Percentiles rank a stretch among this genome's conserved stretches.
Evolutionary conservation across 192 early-diverging fungal species (phyloP).

Genomic region (Mortierella claussenii): DNA sequence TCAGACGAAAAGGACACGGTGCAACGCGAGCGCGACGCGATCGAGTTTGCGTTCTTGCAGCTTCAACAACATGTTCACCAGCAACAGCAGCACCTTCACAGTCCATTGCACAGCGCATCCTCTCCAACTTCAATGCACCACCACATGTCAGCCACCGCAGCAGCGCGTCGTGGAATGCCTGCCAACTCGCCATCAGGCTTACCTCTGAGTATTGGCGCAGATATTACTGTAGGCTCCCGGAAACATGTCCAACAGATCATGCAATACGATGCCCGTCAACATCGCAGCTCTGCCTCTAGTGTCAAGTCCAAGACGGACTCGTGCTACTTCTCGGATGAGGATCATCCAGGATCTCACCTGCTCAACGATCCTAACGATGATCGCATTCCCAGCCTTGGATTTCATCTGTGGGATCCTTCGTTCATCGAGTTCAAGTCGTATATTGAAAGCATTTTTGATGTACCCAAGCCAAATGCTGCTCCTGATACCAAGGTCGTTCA

Average conservation of each 20-base stretch:
- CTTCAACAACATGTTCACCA: conserved; percentile 30
- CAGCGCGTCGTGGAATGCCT: conserved; percentile 39
- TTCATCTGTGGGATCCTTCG: conserved; percentile 48
- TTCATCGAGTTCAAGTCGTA: conserved; percentile 51
- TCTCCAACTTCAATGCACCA: conserved; percentile 26
- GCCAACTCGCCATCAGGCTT: not conserved
- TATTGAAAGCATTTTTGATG: conserved; percentile 30
- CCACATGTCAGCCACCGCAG: conserved; percentile 43
- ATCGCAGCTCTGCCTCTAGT: conserved; percentile 46
- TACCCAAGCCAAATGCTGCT: not conserved
- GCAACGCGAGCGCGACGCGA: conserved; percentile 33
- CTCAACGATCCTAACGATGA: conserved; percentile 46
- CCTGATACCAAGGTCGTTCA: not conserved
- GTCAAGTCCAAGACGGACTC: conserved; percentile 49
- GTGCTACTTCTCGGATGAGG: conserved; percentile 50
- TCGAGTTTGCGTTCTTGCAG: conserved; percentile 43
- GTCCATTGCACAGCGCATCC: conserved; percentile 5
- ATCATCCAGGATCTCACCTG: conserved; percentile 46
- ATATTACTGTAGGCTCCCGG: conserved; percentile 19
- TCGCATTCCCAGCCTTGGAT: conserved; percentile 37
- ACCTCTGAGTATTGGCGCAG: conserved; percentile 9
- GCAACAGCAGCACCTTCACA: conserved; percentile 24
- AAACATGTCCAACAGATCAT: conserved; percentile 43
- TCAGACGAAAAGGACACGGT: conserved; percentile 45
- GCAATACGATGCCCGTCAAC: conserved; percentile 37